phyloP scores from a whole-genome alignment of 257 asterid species.

The Hygrophila difformis region DNA sequence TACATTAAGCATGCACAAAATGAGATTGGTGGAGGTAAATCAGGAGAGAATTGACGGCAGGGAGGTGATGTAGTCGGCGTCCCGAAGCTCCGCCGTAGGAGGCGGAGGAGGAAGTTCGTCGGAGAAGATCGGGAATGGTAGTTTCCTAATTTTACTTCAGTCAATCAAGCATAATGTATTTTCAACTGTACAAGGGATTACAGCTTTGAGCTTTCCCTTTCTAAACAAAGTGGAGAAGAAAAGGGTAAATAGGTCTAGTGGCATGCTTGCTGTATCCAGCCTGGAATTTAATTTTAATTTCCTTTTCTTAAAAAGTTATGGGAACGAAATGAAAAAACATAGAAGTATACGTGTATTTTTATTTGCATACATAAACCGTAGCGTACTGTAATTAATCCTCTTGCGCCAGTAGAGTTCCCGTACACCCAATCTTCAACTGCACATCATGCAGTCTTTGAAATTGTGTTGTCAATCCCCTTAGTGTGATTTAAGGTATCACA shows the following conservation, averaged over 20 bases:
- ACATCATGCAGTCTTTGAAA: no score
- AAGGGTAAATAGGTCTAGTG: not conserved
- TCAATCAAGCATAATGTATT: not conserved
- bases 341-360: no score
- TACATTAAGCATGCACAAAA: no score
- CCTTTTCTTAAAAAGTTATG: no score
- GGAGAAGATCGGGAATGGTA: constrained; percentile 19
- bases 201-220: not conserved
- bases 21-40: no score
- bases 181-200: not conserved
- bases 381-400: no score
- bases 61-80: constrained; percentile 6
- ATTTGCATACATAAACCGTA: no score
- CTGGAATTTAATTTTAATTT: not conserved
- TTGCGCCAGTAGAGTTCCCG: no score
- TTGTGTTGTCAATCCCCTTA: no score
- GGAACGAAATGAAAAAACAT: no score
- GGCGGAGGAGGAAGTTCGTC: constrained; percentile 15
- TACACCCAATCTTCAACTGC: no score
- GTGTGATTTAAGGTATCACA: no score
- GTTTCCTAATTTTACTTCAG: constrained; percentile 2
- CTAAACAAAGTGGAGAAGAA: not conserved
- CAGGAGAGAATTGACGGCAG: not conserved
- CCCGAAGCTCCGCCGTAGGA: constrained; percentile 18
- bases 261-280: constrained; percentile 2